A percentile compares a stretch with the other conserved stretches of the same genome.
phyloP scores from a whole-genome alignment of 2,329 filamentous ascomycete species.

The Phaeophleospora eucalypticola region DNA sequence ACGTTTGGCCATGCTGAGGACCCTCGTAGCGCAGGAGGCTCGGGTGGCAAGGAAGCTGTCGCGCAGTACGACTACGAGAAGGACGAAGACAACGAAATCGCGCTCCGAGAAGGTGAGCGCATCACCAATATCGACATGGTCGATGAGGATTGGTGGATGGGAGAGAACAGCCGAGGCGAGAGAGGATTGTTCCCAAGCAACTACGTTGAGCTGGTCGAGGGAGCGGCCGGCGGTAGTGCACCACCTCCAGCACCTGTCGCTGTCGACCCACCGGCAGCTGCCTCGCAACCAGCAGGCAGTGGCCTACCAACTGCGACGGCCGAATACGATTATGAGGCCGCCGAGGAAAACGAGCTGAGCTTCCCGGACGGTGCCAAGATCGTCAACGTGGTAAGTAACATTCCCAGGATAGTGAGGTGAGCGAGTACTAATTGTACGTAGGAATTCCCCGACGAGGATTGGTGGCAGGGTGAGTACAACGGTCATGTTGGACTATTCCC shows the following conservation, averaged over 20 bases:
- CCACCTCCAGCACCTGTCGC: constrained; percentile 37
- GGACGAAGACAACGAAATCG: constrained; percentile 94
- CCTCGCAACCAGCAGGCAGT: constrained; percentile 36
- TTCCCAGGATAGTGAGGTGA: neutral
- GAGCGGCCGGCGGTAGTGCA: constrained; percentile 38
- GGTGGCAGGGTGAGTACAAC: constrained; percentile 89
- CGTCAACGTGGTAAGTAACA: constrained; percentile 63
- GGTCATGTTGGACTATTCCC: constrained; percentile 78
- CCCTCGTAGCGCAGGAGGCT: constrained; percentile 33
- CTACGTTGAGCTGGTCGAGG: constrained; percentile 81
- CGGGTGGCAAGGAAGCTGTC: constrained; percentile 66
- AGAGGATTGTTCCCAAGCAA: constrained; percentile 92
- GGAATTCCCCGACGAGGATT: constrained; percentile 98
- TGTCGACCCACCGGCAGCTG: constrained; percentile 27
- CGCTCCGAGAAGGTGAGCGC: constrained; percentile 80
- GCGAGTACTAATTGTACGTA: constrained; percentile 35
- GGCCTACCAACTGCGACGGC: constrained; percentile 65
- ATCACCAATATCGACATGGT: constrained; percentile 95
- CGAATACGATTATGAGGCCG: constrained; percentile 93
- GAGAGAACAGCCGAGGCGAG: constrained; percentile 79
- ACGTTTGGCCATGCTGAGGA: constrained; percentile 44
- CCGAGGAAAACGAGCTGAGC: constrained; percentile 81
- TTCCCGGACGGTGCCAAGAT: constrained; percentile 89
- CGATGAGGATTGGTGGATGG: constrained; percentile 98
- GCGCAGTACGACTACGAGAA: constrained; percentile 96